Percentiles rank a stretch among this genome's conserved stretches.
phyloP scores from a whole-genome alignment of 495 filamentous ascomycete genomes.

The Aspergillus homomorphus region DNA sequence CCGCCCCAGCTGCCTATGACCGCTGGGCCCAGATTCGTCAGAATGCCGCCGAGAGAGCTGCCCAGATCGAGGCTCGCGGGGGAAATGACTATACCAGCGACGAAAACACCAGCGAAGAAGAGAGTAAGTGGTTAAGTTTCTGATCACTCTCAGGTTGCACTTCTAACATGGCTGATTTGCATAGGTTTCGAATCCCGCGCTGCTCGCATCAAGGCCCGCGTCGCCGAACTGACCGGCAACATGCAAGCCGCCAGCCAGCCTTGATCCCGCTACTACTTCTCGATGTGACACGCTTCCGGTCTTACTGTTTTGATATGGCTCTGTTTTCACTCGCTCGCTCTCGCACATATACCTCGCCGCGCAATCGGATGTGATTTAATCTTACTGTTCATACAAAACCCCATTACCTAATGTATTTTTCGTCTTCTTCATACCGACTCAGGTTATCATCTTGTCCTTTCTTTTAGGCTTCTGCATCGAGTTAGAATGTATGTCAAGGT shows the following conservation, averaged over 20 bases:
- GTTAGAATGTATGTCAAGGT: too few relatives aligned
- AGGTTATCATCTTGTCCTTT: too few relatives aligned
- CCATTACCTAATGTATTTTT: background rate
- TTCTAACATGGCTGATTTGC: constrained; percentile 21
- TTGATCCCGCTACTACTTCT: background rate
- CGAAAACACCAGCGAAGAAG: constrained; percentile 88
- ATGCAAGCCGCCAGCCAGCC: constrained; percentile 53
- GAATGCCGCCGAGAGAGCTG: constrained; percentile 81
- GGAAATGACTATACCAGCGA: constrained; percentile 60
- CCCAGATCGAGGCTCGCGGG: constrained; percentile 50
- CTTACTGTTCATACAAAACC: background rate
- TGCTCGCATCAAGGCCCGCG: constrained; percentile 94
- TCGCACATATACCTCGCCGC: constrained; percentile 1
- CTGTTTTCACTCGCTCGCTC: constrained; percentile 3
- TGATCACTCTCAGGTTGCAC: background rate
- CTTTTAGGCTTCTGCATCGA: too few relatives aligned
- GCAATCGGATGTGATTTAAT: background rate
- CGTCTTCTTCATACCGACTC: too few relatives aligned
- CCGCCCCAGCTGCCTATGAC: constrained; percentile 49
- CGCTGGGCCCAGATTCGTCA: constrained; percentile 94
- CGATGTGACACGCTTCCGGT: background rate
- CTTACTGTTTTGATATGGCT: background rate
- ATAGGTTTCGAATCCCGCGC: constrained; percentile 92
- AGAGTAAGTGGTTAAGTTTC: constrained; percentile 63
- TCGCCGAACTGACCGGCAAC: constrained; percentile 87